Conservation (phyloP, 805 yeast genomes). For the Lipomyces sp. region DNA sequence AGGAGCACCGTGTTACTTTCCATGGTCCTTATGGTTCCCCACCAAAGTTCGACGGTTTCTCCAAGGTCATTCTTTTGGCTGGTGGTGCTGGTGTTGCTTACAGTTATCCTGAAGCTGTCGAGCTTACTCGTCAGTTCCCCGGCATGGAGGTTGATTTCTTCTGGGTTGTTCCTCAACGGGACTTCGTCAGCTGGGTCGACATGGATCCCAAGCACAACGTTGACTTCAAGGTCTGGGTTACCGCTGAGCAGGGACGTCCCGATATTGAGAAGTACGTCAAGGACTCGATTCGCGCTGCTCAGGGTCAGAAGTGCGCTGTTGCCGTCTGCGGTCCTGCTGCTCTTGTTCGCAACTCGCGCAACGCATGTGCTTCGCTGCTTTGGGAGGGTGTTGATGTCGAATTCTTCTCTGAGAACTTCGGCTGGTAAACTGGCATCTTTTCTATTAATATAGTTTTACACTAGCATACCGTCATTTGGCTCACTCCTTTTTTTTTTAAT, state of each 20-base stretch:
- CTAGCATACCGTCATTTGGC: not conserved
- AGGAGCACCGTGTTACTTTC: slow-evolving; percentile 38
- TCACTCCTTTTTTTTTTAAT: not conserved
- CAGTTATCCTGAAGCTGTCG: slow-evolving; percentile 41
- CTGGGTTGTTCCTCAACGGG: slow-evolving; percentile 44
- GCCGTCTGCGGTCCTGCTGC: slow-evolving; percentile 45
- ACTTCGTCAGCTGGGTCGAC: slow-evolving; percentile 42
- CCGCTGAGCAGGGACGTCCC: slow-evolving; percentile 44
- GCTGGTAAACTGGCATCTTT: slow-evolving; percentile 39
- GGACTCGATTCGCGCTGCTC: slow-evolving; percentile 34
- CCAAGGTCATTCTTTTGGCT: slow-evolving; percentile 41
- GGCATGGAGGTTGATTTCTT: slow-evolving; percentile 39
- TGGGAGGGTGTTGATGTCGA: slow-evolving; percentile 39
- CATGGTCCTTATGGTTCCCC: slow-evolving; percentile 39
- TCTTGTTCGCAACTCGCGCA: slow-evolving; percentile 40
- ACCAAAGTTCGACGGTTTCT: slow-evolving; percentile 34
- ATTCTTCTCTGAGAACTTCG: slow-evolving; percentile 43
- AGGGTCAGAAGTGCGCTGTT: slow-evolving; percentile 36
- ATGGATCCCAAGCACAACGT: slow-evolving; percentile 34
- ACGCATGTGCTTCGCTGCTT: slow-evolving; percentile 39
- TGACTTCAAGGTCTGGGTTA: slow-evolving; percentile 43
- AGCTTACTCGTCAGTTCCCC: slow-evolving; percentile 31
- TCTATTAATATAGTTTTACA: not conserved
- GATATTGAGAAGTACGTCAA: slow-evolving; percentile 38
- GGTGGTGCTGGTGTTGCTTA: slow-evolving; percentile 46